Evolutionary conservation across 2,329 filamentous ascomycete genomes (phyloP).

Genomic region (Drechmeria coniospora): DNA sequence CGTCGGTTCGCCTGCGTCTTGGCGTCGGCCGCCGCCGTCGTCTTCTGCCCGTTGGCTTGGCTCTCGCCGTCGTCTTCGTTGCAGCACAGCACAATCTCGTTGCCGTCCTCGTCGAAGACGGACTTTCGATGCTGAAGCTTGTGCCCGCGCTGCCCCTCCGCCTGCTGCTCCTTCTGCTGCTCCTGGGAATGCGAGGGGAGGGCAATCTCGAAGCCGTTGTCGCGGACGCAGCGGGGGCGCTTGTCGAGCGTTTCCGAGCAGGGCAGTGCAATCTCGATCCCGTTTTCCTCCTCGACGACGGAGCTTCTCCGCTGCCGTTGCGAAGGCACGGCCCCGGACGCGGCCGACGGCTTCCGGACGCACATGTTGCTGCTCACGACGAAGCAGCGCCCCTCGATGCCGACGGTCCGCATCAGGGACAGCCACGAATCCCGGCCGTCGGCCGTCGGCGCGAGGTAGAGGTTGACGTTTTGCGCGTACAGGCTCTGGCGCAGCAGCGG

Average conservation of each 20-base stretch:
- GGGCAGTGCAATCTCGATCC: background rate
- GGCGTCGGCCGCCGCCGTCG: background rate
- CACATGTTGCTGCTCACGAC: constrained; percentile 81
- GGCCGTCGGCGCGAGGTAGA: constrained; percentile 83
- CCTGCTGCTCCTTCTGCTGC: constrained; percentile 6
- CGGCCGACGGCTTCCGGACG: too few relatives aligned
- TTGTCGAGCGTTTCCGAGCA: constrained; percentile 18
- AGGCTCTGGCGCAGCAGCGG: constrained; percentile 69
- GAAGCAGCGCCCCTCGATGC: constrained; percentile 68
- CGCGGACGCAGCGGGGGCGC: too few relatives aligned
- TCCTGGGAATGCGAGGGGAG: constrained; percentile 18
- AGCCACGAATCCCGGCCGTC: constrained; percentile 75
- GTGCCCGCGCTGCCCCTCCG: constrained; percentile 7
- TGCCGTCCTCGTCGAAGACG: constrained; percentile 36
- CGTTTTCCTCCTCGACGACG: too few relatives aligned
- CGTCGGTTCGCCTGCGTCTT: too few relatives aligned
- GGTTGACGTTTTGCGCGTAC: constrained; percentile 80
- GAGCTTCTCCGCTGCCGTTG: background rate
- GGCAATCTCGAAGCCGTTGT: constrained; percentile 32
- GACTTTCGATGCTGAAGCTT: constrained; percentile 15
- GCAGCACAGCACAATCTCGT: constrained; percentile 34
- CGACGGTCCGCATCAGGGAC: constrained; percentile 66
- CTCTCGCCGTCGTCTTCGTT: constrained; percentile 11
- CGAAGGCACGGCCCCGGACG: background rate
- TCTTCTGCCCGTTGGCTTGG: background rate